Evolutionary conservation across 495 filamentous ascomycete genomes (phyloP).

Genomic region (Chaetomium tenue): DNA sequence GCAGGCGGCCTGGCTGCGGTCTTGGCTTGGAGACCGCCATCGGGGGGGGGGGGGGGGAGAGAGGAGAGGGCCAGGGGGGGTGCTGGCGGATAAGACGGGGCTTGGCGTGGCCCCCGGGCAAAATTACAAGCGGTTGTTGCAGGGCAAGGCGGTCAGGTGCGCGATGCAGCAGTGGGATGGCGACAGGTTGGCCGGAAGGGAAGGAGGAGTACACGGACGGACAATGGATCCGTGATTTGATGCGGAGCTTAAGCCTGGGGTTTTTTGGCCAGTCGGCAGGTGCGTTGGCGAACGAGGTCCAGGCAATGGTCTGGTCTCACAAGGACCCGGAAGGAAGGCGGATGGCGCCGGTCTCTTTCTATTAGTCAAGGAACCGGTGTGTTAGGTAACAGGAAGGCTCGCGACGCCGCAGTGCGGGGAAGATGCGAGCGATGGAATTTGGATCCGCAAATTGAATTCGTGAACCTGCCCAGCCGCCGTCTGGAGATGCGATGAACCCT

Average conservation of each 20-base stretch:
- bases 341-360: constrained; percentile 39
- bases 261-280: constrained; percentile 10
- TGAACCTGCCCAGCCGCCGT: constrained; percentile 15
- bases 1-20: constrained; percentile 25
- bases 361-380: constrained; percentile 49
- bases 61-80: constrained; percentile 18
- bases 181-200: constrained; percentile 23
- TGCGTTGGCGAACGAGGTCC: constrained; percentile 8
- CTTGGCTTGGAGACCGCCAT: constrained; percentile 34
- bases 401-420: constrained; percentile 46
- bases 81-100: constrained; percentile 9
- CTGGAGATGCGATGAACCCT: not conserved
- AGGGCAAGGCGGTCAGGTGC: constrained; percentile 32
- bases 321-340: constrained; percentile 19
- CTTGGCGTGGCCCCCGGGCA: constrained; percentile 23
- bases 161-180: constrained; percentile 31
- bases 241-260: constrained; percentile 11
- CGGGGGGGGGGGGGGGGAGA: too few relatives aligned
- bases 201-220: constrained; percentile 16
- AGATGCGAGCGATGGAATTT: constrained; percentile 29
- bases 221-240: constrained; percentile 19
- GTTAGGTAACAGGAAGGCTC: constrained; percentile 51
- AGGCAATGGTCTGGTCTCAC: constrained; percentile 31
- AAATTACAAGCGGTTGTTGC: constrained; percentile 1
- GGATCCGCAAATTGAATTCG: constrained; percentile 26